Evolutionary conservation across 106 monocot genomes (phyloP).

Genomic region (Platanthera guangdongensis): DNA sequence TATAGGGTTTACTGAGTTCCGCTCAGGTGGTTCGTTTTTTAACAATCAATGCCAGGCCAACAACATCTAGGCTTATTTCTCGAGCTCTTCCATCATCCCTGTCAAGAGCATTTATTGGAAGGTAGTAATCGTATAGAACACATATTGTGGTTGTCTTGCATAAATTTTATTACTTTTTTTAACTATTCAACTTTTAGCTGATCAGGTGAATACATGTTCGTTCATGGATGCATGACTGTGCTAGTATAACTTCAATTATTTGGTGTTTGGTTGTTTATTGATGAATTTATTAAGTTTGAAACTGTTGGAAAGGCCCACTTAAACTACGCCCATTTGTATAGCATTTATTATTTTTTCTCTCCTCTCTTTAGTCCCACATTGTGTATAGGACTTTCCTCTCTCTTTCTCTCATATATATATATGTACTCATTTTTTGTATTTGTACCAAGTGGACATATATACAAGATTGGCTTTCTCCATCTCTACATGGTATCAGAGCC

Average conservation of each 20-base stretch:
- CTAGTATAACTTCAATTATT: background rate
- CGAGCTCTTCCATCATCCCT: conserved; percentile 72
- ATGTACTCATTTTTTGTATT: too few relatives aligned
- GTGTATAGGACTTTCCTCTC: too few relatives aligned
- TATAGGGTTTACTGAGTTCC: conserved; percentile 85
- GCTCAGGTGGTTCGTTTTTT: conserved; percentile 89
- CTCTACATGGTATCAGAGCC: too few relatives aligned
- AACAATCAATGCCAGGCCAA: conserved; percentile 78
- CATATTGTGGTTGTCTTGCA: conserved; percentile 1
- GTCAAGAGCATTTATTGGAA: conserved; percentile 89
- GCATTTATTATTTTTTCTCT: too few relatives aligned
- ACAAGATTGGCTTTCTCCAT: too few relatives aligned
- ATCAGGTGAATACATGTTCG: background rate
- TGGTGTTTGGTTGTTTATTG: background rate
- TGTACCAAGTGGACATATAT: too few relatives aligned
- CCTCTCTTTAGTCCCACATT: too few relatives aligned
- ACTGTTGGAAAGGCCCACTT: too few relatives aligned
- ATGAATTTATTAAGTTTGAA: too few relatives aligned
- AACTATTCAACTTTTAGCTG: background rate
- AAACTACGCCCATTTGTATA: too few relatives aligned
- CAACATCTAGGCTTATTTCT: conserved; percentile 57
- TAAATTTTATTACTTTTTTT: background rate
- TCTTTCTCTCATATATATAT: too few relatives aligned
- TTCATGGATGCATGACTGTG: background rate
- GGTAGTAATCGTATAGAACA: conserved; percentile 34